Base-by-base conservation (phyloP, 1,284 basidiomycete genomes). In the Sporisorium exsertum region DNA sequence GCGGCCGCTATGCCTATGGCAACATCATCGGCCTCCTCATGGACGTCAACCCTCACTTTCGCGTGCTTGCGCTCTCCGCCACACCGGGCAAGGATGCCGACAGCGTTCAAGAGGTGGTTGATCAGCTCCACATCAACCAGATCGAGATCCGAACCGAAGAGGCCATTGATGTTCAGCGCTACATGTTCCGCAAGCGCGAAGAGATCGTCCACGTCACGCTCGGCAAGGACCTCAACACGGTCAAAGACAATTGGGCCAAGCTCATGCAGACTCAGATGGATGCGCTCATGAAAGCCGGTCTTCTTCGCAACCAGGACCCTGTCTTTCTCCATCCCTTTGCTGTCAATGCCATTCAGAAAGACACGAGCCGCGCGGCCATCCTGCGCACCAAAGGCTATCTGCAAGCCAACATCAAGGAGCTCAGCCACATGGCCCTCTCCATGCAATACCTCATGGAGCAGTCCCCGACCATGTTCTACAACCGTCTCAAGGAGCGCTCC, bases 141-240 rank as follows among this genome's bases (percentile, higher is more conserved):
- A 96, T 99, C 73, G 96, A 99, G 84, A 94, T 98, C 69, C 90
- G 97, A 58, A 92, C 96, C 81, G 97, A 98, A 82, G 89, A 92
- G 62, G 95, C 94, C 74, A 87, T 95, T 43, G 97, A 99, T 86
- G 89, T 99, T 42, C 89, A 90, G 70, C 89, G 89, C 49, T 99
- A 97, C 84, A 90, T 96, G 79, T 92, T 95, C 84, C 90, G 93
- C 77, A 99, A 99, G 72, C 73, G 66, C 43, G 84, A 85, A 64
- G 77, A 81, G 45, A 65, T 81, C 33, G 72, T 83, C 55, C 64
- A 74, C 26, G 82, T 85, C 16, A 45, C 69, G 6, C 70, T 83
- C 18, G 72, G 75, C 40, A 84, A 50, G 54, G 78, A 58, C 33
- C 77, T 77, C 60, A 74, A 58, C 65, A 68, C 66, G 6, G 65